These are phyloP conservation scores for Bryoglossum gracile DNA, from an alignment of 495 filamentous ascomycete species.

Conservation along the genomic window DNA sequence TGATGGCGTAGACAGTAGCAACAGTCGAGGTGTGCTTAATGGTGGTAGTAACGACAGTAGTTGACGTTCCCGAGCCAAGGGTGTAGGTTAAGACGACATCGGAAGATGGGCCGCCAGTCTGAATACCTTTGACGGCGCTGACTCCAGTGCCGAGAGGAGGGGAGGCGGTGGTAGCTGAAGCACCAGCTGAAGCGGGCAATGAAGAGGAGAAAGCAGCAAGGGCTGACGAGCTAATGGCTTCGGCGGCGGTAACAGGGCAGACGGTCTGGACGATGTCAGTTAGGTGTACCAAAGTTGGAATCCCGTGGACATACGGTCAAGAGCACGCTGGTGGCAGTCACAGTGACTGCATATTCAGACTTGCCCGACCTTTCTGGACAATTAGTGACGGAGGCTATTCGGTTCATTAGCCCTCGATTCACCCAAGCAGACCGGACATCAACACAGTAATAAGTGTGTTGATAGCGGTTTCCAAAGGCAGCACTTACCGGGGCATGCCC, in stretches of 20 bases:
- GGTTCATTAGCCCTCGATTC: no score
- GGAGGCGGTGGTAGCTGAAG: not conserved
- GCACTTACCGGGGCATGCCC: conserved; percentile 30
- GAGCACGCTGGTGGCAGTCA: conserved; percentile 26
- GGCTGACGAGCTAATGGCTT: conserved; percentile 13
- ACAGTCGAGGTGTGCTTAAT: conserved; percentile 40
- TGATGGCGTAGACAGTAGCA: conserved; percentile 21
- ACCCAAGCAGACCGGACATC: no score
- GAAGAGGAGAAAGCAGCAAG: conserved; percentile 16
- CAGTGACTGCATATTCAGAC: conserved; percentile 21
- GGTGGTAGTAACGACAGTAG: conserved; percentile 50
- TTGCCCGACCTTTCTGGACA: conserved; percentile 26
- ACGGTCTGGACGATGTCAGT: conserved; percentile 22
- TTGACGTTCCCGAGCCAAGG: conserved; percentile 43
- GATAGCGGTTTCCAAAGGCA: no score
- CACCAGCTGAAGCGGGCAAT: conserved; percentile 1
- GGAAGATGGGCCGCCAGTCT: conserved; percentile 4
- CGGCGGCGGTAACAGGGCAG: conserved; percentile 25
- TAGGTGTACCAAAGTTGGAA: no score
- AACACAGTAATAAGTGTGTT: no score
- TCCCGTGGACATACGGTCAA: conserved; percentile 19
- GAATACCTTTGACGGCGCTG: conserved; percentile 1
- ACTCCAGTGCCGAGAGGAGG: conserved; percentile 11
- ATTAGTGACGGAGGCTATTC: conserved; percentile 26
- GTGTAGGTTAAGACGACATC: conserved; percentile 27